These are phyloP conservation scores for Termitomyces titanicus DNA, from an alignment of 768 basidiomycete genomes.

Conservation along the genomic window DNA sequence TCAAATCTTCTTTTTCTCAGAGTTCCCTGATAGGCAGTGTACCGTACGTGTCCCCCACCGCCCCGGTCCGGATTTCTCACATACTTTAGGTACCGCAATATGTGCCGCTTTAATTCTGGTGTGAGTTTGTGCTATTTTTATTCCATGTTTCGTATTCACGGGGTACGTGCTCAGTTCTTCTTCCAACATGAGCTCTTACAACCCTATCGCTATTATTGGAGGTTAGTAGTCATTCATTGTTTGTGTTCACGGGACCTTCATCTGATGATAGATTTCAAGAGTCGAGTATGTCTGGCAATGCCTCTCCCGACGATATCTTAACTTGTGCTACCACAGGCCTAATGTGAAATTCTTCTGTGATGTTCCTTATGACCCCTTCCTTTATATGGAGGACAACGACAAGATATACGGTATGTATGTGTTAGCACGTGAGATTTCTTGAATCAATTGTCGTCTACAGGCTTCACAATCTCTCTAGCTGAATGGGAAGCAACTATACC, in stretches of 20 bases:
- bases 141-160: not conserved
- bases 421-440: not conserved
- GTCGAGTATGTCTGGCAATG: conserved; percentile 59
- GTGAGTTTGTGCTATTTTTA: conserved; percentile 37
- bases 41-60: conserved; percentile 42
- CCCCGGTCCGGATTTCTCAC: not conserved
- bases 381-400: conserved; percentile 68
- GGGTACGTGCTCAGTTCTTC: conserved; percentile 56
- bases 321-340: conserved; percentile 41
- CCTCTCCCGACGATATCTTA: not conserved
- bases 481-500: conserved; percentile 82
- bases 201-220: conserved; percentile 84
- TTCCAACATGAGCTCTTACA: conserved; percentile 75
- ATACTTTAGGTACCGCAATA: conserved; percentile 71
- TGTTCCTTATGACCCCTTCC: conserved; percentile 76
- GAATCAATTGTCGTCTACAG: conserved; percentile 28
- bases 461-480: conserved; percentile 74
- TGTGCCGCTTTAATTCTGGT: conserved; percentile 95
- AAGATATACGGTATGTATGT: conserved; percentile 38
- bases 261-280: conserved; percentile 28
- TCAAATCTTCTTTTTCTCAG: not conserved
- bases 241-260: not conserved
- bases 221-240: conserved; percentile 32
- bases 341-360: conserved; percentile 77
- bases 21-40: conserved; percentile 53